Conservation (phyloP, 805 yeast genomes). For the Teunomyces gatunensis region DNA sequence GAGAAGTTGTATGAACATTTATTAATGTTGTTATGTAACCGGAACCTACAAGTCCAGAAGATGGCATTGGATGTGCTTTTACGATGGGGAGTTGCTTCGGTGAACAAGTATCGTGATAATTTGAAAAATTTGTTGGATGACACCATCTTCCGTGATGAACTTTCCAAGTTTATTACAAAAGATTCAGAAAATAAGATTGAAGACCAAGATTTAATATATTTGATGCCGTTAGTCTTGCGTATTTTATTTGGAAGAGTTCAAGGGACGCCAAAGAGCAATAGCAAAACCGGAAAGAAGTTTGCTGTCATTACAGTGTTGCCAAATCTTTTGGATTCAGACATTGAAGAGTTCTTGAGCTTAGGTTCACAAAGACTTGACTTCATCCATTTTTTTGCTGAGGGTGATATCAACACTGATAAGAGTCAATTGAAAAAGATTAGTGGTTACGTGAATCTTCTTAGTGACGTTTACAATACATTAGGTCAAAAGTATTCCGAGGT, state of each 20-base stretch:
- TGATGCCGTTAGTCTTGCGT: conserved; percentile 73
- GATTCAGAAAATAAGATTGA: conserved; percentile 56
- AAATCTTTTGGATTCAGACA: conserved; percentile 49
- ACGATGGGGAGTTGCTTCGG: conserved; percentile 55
- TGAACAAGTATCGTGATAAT: conserved; percentile 70
- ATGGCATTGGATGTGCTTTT: conserved; percentile 68
- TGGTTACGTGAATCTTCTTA: conserved; percentile 65
- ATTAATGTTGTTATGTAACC: conserved; percentile 58
- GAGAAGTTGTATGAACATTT: conserved; percentile 54
- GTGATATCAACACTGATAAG: conserved; percentile 15
- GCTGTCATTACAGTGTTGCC: conserved; percentile 68
- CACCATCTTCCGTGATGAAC: conserved; percentile 79
- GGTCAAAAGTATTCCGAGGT: conserved; percentile 55
- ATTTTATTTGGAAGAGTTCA: conserved; percentile 87
- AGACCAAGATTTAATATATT: conserved; percentile 50
- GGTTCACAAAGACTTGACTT: conserved; percentile 56
- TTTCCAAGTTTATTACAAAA: conserved; percentile 55
- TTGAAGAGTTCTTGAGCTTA: conserved; percentile 58
- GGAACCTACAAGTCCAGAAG: conserved; percentile 61
- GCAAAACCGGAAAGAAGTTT: conserved; percentile 67
- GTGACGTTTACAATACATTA: conserved; percentile 54
- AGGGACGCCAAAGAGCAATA: conserved; percentile 61
- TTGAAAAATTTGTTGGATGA: conserved; percentile 77
- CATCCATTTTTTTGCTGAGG: conserved; percentile 25
- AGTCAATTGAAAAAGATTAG: conserved; percentile 46